Evolutionary conservation across 345 rosid species (phyloP).

Genomic region (Gynandropsis gynandra): DNA sequence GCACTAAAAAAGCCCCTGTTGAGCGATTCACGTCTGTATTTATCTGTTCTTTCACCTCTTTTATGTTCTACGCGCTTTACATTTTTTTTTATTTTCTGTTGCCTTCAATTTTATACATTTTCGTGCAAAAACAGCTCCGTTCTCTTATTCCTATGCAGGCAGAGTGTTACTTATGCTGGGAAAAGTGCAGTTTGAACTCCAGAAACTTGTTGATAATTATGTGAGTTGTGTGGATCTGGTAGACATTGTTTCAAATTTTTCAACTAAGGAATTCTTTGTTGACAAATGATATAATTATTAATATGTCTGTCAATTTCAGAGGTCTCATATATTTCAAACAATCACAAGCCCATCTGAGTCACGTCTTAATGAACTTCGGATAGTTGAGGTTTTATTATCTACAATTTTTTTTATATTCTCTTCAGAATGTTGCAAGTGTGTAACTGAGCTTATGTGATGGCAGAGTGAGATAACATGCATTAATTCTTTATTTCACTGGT

Average conservation of each 20-base stretch:
- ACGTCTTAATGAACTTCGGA: slow-evolving; percentile 91
- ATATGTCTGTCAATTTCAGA: slow-evolving; percentile 40
- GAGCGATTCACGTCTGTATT: too few relatives aligned
- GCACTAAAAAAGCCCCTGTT: too few relatives aligned
- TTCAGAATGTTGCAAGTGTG: neutral
- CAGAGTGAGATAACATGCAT: slow-evolving; percentile 3
- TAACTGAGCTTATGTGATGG: slow-evolving; percentile 10
- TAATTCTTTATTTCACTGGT: slow-evolving; percentile 3
- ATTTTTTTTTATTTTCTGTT: slow-evolving; percentile 4
- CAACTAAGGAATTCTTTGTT: slow-evolving; percentile 6
- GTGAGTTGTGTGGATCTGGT: slow-evolving; percentile 42
- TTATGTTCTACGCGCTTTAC: neutral
- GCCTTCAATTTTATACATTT: neutral
- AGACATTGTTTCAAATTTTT: slow-evolving; percentile 3
- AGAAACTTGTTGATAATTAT: slow-evolving; percentile 76
- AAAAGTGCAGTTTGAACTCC: slow-evolving; percentile 78
- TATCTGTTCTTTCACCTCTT: neutral
- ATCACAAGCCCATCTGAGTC: slow-evolving; percentile 90
- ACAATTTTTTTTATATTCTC: slow-evolving; percentile 9
- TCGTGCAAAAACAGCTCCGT: neutral
- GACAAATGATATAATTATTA: slow-evolving; percentile 12
- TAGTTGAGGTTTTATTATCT: slow-evolving; percentile 75
- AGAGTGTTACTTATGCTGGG: slow-evolving; percentile 77
- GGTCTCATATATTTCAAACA: slow-evolving; percentile 72
- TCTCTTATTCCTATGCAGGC: slow-evolving; percentile 44